Evolutionary conservation across 805 yeast genomes (phyloP), one percentile per base, ranked within the genome.

Genomic region (Helenozyma baotianmanensis): DNA sequence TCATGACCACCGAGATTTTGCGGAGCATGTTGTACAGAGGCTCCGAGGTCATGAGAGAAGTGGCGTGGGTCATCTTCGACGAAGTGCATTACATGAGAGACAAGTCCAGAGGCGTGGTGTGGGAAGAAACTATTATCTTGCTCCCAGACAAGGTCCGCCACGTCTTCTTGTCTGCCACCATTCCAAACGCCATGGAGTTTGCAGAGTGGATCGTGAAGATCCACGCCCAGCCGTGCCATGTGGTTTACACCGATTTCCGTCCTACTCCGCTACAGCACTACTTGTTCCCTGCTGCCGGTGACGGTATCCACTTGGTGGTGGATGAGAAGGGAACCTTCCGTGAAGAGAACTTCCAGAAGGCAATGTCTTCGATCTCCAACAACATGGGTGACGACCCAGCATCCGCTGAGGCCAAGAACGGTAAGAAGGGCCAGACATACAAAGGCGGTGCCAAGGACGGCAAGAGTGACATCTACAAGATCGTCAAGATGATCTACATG

Each of bases 31-130:
- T 92, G 26, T 92, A 92, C 58, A 74, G 97, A 58, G 99, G 99
- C 42, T 86, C 97, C 10, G 98, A 92, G 58, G 81, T 94, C 29
- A 89, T 92, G 90, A 76, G 99, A 60, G 99, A 92, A 69, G 97
- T 92, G 25, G 96, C 96, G 0, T 92, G 96, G 96, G 98, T 92
- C 31, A 80, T 92, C 24, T 92, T 92, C 46, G 99, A 92, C 61
- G 99, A 92, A 58, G 96, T 92, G 28, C 99, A 92, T 64, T 92
- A 92, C 62, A 92, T 92, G 94, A 80, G 97, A 64, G 99, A 92
- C 58, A 82, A 87, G 49, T 92, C 88, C 47, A 79, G 99, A 64
- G 99, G 99, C 58, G 99, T 92, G 33, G 98, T 92, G 22, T 92
- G 99, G 99, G 99, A 92, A 64, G 99, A 92, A 61, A 90, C 97